Base-by-base conservation (phyloP, 768 basidiomycete species). In the Suillus hirtellus region DNA sequence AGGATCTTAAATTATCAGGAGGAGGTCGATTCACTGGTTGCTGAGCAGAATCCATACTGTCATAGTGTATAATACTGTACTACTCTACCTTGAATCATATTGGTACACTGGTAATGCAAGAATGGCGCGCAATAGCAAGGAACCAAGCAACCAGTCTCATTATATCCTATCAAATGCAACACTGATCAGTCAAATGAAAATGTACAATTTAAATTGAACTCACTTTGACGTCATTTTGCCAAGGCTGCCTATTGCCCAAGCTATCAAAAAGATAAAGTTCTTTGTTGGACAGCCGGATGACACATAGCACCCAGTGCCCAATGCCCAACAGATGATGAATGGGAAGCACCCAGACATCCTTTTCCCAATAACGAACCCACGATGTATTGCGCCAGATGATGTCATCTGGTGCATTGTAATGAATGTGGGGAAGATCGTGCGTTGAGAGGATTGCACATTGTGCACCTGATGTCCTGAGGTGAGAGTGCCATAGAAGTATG, bases 301-400 rank as follows among this genome's bases (percentile, higher is more conserved):
- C 62, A 19, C 69, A 72, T 3, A 77, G 47, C 1, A 79, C 76
- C 76, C 77, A 78, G 59, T 80, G 78, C 8, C 67, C 56, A 5
- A 60, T 62, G 6, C 17, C 12, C 0, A 37, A 66, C 5, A 37
- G 43, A 3, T 68, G 65, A 61, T 80, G 79, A 15, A 81, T 75
- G 0, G 78, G 79, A 3, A 80, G 24, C 4, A 79, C 73, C 77
- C 78, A 81, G 0, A 71, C 12, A 0, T 58, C 6, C 47, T 73
- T 75, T 1, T 38, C 24, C 78, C 77, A 80, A 54, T 70, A 81
- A 12, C 59, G n/a, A 0, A 68, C 68, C 1, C 46, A 42, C 0
- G 34, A 27, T 0, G 58, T 65, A 6, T 60, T 52, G 0, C 59
- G 19, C 78, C 77, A 80, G 0, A 80, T 14, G 0, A 67, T 63